These are phyloP conservation scores for Trichosanthes cucumerina DNA, from an alignment of 306 rosid species.

Conservation along the genomic window DNA sequence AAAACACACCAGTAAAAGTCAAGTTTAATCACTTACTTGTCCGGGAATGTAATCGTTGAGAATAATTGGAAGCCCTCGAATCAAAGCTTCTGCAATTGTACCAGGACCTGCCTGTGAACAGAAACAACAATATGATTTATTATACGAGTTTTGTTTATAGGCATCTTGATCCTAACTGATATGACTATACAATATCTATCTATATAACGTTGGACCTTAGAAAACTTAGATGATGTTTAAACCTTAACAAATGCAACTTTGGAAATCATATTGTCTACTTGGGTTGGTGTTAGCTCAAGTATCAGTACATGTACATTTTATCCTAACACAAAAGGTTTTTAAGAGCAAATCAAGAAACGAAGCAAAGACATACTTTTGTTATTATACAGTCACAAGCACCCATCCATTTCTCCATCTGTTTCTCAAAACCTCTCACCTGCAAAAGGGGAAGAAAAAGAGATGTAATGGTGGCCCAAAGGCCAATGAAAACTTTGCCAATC, in stretches of 20 bases:
- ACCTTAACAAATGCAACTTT: not conserved
- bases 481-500: not conserved
- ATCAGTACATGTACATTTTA: not conserved
- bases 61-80: conserved; percentile 91
- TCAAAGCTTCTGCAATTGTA: conserved; percentile 94
- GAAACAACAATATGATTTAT: not conserved
- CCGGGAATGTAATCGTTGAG: conserved; percentile 97
- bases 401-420: conserved; percentile 95
- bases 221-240: not conserved
- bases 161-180: not conserved
- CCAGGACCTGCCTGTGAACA: conserved; percentile 94
- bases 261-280: not conserved
- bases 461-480: not conserved
- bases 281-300: not conserved
- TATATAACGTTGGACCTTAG: not conserved
- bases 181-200: not conserved
- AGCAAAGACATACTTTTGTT: conserved; percentile 57
- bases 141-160: not conserved
- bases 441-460: conserved; percentile 2
- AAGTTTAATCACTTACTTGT: conserved; percentile 42
- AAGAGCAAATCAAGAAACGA: not conserved
- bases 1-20: too few species aligned
- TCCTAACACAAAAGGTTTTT: not conserved
- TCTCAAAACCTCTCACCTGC: conserved; percentile 86
- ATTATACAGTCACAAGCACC: conserved; percentile 98